Evolutionary conservation across 331 rosid species (phyloP).

Genomic region (Telfairia occidentalis): DNA sequence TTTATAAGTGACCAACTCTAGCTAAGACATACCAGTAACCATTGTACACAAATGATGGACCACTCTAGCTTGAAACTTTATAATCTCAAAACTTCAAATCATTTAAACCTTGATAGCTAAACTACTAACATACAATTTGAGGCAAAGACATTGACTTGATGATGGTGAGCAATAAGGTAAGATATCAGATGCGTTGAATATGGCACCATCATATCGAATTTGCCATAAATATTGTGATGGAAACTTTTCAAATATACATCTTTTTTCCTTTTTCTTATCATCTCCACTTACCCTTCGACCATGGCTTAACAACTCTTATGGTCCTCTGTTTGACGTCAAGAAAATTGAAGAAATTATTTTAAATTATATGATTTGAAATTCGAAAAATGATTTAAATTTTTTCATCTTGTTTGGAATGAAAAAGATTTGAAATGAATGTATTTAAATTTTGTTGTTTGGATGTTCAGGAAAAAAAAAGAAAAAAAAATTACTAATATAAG

Average conservation of each 20-base stretch:
- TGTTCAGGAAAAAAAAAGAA: too few species aligned
- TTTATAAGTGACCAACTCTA: neutral
- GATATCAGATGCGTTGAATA: neutral
- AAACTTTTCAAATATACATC: neutral
- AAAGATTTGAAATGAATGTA: too few species aligned
- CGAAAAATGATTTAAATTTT: too few species aligned
- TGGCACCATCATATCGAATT: neutral
- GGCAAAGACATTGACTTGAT: neutral
- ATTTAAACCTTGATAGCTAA: neutral
- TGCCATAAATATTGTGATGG: neutral
- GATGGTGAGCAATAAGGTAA: neutral
- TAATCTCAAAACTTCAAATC: neutral
- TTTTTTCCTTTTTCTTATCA: neutral
- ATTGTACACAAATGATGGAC: neutral
- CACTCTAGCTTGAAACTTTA: neutral
- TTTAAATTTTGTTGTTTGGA: too few species aligned
- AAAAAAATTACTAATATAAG: too few species aligned
- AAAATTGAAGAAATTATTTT: too few species aligned
- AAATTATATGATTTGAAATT: too few species aligned
- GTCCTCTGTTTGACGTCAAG: too few species aligned
- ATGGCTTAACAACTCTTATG: neutral
- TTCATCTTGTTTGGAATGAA: too few species aligned
- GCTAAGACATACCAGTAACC: neutral
- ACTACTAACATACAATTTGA: neutral
- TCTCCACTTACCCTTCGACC: neutral